Percentiles rank a stretch among this genome's conserved stretches.
These are phyloP conservation scores for Ophiostoma pallidulum DNA, from an alignment of 2,329 filamentous ascomycete species.

Conservation along the genomic window DNA sequence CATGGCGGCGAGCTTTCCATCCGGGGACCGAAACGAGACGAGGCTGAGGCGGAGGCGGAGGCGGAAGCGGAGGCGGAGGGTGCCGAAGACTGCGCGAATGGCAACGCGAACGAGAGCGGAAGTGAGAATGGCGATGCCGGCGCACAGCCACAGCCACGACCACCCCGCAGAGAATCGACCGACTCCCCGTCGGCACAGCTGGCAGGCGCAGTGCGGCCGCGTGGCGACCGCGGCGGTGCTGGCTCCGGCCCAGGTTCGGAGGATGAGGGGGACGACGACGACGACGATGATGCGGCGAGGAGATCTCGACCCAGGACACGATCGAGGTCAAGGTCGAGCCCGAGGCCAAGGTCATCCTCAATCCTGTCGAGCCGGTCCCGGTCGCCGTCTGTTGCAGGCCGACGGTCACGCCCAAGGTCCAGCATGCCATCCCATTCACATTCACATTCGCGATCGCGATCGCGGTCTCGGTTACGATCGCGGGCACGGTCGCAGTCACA, in stretches of 20 bases:
- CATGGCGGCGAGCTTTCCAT: conserved; percentile 4
- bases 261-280: not conserved
- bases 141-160: not conserved
- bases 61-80: too few relatives aligned
- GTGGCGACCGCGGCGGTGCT: not conserved
- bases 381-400: not conserved
- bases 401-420: not conserved
- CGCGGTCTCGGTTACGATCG: not conserved
- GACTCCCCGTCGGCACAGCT: conserved; percentile 16
- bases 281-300: not conserved
- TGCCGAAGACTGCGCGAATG: too few relatives aligned
- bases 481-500: too few relatives aligned
- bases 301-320: not conserved
- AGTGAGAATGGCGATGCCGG: not conserved
- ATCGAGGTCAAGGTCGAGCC: not conserved
- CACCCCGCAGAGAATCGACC: not conserved
- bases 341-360: not conserved
- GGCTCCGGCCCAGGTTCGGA: too few relatives aligned
- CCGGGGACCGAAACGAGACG: not conserved
- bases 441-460: conserved; percentile 1
- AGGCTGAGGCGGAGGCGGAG: too few relatives aligned
- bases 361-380: not conserved
- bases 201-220: conserved; percentile 8
- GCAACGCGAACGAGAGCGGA: too few relatives aligned
- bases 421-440: not conserved